Conservation (phyloP, 768 basidiomycete genomes). For the Kwoniella bestiolae region DNA sequence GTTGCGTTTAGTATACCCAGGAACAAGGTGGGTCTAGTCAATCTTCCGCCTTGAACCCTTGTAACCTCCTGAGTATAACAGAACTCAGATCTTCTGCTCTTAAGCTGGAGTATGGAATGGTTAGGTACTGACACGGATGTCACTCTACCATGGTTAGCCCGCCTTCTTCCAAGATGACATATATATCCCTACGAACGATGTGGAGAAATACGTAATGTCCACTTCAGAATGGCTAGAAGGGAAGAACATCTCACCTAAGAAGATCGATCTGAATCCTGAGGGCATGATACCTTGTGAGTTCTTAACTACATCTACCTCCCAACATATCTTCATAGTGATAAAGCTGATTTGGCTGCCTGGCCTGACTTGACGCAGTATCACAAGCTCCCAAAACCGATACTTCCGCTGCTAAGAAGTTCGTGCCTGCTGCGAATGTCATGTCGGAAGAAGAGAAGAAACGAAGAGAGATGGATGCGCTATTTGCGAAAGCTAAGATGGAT, state of each 20-base stretch:
- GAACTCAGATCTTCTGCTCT: too few species aligned
- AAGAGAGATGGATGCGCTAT: conserved; percentile 56
- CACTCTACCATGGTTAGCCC: too few species aligned
- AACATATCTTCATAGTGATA: neutral
- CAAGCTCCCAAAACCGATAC: conserved; percentile 53
- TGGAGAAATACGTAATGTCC: conserved; percentile 24
- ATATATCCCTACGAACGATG: conserved; percentile 52
- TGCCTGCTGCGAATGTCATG: conserved; percentile 42
- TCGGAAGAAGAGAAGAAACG: conserved; percentile 55
- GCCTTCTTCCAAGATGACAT: conserved; percentile 60
- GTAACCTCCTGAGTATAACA: too few species aligned
- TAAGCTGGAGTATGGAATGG: too few species aligned
- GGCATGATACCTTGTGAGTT: conserved; percentile 55
- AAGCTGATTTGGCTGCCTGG: neutral
- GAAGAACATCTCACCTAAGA: conserved; percentile 16
- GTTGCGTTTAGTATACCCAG: conserved; percentile 57
- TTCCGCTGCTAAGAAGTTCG: conserved; percentile 40
- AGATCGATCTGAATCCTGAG: conserved; percentile 46
- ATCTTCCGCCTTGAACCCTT: too few species aligned
- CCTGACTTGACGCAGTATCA: conserved; percentile 47
- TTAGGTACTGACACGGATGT: too few species aligned
- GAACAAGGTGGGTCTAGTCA: conserved; percentile 54
- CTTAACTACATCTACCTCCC: neutral
- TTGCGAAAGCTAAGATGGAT: conserved; percentile 55
- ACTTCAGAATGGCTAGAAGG: conserved; percentile 52